Conservation (phyloP, 257 asterid species). For the Nicotiana undulata region DNA sequence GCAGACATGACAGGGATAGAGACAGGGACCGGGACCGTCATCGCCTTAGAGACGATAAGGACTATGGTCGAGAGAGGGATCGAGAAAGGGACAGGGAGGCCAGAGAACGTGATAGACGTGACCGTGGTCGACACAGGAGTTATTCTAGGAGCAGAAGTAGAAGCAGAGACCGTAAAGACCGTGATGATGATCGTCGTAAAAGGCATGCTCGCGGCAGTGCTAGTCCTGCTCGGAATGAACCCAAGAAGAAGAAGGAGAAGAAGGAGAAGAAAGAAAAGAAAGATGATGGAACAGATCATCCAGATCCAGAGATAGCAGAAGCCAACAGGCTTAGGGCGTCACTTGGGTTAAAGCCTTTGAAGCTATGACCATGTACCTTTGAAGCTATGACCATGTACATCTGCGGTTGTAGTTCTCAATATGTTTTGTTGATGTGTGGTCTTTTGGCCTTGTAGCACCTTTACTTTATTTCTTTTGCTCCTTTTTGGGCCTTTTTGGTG, state of each 20-base stretch:
- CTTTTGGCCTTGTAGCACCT: background rate
- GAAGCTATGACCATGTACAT: slow-evolving; percentile 18
- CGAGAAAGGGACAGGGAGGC: slow-evolving; percentile 49
- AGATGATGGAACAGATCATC: slow-evolving; percentile 92
- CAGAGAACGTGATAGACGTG: slow-evolving; percentile 69
- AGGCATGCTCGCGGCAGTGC: slow-evolving; percentile 51
- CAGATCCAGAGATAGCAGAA: slow-evolving; percentile 97
- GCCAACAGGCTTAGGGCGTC: slow-evolving; percentile 72
- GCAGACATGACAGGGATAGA: slow-evolving; percentile 36
- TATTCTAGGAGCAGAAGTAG: slow-evolving; percentile 81
- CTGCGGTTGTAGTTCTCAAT: background rate
- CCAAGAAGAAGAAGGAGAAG: slow-evolving; percentile 71
- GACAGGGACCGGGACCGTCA: slow-evolving; percentile 58
- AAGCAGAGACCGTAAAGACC: slow-evolving; percentile 68
- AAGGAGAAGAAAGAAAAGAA: slow-evolving; percentile 69
- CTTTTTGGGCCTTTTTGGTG: background rate
- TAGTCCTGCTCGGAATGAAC: slow-evolving; percentile 55
- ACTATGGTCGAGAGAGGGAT: slow-evolving; percentile 66
- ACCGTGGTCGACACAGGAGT: slow-evolving; percentile 66
- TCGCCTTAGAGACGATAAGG: slow-evolving; percentile 70
- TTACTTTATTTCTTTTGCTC: background rate
- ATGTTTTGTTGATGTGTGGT: background rate
- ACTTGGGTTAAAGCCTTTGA: slow-evolving; percentile 86
- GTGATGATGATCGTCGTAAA: slow-evolving; percentile 64
- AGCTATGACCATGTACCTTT: slow-evolving; percentile 31